These are phyloP conservation scores for Paramecium biaurelia DNA, from an alignment of 73 alveolate species.

Conservation along the genomic window DNA sequence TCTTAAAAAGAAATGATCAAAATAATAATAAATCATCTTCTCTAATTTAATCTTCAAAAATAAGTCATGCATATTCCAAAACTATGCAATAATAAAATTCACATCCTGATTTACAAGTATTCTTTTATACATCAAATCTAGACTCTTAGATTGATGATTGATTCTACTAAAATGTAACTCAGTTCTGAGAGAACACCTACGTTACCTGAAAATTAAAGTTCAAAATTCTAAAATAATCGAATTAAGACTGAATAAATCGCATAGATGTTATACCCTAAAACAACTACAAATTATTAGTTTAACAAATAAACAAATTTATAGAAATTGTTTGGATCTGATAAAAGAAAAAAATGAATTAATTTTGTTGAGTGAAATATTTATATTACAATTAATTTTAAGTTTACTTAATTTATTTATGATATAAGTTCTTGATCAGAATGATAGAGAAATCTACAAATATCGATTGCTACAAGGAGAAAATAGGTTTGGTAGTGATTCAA, in stretches of 20 bases:
- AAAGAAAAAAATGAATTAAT: background rate
- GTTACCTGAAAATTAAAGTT: background rate
- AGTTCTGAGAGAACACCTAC: constrained; percentile 14
- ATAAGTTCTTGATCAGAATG: constrained; percentile 15
- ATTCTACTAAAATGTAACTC: background rate
- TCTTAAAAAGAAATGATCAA: background rate
- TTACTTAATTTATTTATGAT: background rate
- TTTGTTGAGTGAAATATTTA: background rate
- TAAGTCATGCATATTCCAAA: constrained; percentile 5
- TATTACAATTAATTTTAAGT: background rate
- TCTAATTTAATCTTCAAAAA: background rate
- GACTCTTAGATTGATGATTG: background rate
- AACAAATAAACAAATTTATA: background rate
- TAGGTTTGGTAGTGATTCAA: constrained; percentile 24
- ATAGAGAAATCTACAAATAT: background rate
- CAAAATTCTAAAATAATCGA: background rate
- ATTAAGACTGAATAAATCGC: constrained; percentile 17
- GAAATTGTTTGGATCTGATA: constrained; percentile 15
- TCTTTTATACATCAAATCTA: background rate
- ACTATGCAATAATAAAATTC: background rate
- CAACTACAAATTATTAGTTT: background rate
- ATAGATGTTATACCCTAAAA: background rate
- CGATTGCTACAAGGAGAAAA: background rate
- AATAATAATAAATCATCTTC: background rate
- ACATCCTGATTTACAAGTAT: constrained; percentile 8